Evolutionary conservation across 2,329 filamentous ascomycete species (phyloP).

Genomic region (Calonectria pseudoreteaudii): DNA sequence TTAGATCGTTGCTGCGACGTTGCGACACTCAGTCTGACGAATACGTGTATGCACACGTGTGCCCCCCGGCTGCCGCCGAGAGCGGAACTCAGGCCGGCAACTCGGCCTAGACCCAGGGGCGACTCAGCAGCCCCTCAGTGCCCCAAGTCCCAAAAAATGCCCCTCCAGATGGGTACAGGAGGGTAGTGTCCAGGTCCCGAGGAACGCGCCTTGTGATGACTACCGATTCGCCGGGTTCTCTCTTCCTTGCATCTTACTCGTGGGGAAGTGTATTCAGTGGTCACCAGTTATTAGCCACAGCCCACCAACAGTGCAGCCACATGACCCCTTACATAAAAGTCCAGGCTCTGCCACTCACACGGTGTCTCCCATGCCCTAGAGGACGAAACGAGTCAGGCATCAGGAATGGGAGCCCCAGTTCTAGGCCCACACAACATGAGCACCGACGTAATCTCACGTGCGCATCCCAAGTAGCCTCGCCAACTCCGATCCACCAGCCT

Average conservation of each 20-base stretch:
- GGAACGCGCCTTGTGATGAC: background rate
- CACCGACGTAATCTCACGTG: constrained; percentile 45
- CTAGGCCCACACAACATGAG: background rate
- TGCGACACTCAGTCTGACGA: background rate
- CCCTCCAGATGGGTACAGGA: background rate
- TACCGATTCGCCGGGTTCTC: background rate
- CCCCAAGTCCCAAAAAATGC: background rate
- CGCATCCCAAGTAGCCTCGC: constrained; percentile 11
- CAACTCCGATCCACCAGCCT: constrained; percentile 18
- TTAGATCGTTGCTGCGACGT: constrained; percentile 4
- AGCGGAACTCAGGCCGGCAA: constrained; percentile 28
- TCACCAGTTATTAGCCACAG: constrained; percentile 17
- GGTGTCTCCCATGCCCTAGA: background rate
- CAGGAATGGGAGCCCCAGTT: background rate
- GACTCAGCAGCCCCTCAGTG: background rate
- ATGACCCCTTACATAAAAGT: constrained; percentile 13
- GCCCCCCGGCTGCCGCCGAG: constrained; percentile 19
- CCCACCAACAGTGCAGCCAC: constrained; percentile 7
- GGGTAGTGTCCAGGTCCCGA: background rate
- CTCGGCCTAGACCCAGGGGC: constrained; percentile 2
- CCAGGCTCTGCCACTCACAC: background rate
- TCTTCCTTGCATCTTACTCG: background rate
- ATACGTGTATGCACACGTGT: constrained; percentile 23
- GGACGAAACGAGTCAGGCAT: background rate
- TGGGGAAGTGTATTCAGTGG: background rate